phyloP scores from a whole-genome alignment of 2,329 filamentous ascomycete genomes.

The Beauveria pseudobassiana region DNA sequence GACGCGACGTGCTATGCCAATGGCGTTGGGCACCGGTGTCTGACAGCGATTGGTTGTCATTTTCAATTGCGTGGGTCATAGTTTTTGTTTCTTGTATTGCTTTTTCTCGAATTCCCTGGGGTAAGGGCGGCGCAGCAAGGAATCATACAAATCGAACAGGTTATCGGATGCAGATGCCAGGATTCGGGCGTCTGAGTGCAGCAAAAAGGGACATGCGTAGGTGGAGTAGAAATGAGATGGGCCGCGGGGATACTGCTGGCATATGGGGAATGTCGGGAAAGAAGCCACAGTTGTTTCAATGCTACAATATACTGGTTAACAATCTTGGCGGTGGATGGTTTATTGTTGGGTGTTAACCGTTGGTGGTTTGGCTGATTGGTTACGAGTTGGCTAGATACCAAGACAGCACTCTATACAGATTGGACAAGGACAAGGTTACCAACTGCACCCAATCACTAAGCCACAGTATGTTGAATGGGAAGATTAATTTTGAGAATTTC shows the following conservation, averaged over 20 bases:
- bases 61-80: neutral
- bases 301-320: neutral
- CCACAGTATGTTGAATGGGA: neutral
- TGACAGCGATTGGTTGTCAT: neutral
- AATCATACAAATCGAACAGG: neutral
- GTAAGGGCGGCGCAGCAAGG: constrained; percentile 1
- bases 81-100: neutral
- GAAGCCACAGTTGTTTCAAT: neutral
- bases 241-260: neutral
- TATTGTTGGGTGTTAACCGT: neutral
- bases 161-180: neutral
- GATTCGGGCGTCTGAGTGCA: neutral
- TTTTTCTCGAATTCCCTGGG: neutral
- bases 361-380: neutral
- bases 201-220: neutral
- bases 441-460: neutral
- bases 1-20: constrained; percentile 3
- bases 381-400: neutral
- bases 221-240: neutral
- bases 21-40: constrained; percentile 2
- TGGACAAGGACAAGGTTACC: neutral
- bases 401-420: neutral
- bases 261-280: neutral
- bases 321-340: neutral
- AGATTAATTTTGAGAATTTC: neutral